These are phyloP conservation scores for Chalaropsis thielavioides DNA, from an alignment of 2,329 filamentous ascomycete genomes.

Conservation along the genomic window DNA sequence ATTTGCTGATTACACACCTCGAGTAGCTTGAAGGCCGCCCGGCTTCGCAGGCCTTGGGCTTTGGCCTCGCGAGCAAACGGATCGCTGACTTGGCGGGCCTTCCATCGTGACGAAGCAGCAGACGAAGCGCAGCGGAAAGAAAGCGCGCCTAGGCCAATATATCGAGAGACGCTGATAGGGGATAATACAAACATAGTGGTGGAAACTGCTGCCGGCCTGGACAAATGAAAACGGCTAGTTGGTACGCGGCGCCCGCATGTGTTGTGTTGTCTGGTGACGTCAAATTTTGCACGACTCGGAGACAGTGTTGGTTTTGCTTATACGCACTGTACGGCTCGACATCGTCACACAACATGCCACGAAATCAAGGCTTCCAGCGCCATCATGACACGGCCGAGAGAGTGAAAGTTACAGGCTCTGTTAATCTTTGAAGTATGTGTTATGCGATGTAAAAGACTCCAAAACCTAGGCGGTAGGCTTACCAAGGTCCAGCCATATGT, in stretches of 20 bases:
- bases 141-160: neutral
- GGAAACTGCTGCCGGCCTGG: neutral
- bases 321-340: neutral
- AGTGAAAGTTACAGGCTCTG: too few species aligned
- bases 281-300: neutral
- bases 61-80: slow-evolving; percentile 59
- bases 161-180: neutral
- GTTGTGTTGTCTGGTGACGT: neutral
- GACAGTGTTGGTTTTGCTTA: neutral
- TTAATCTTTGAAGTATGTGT: neutral
- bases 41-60: slow-evolving; percentile 68
- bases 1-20: slow-evolving; percentile 43
- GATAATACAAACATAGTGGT: neutral
- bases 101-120: slow-evolving; percentile 47
- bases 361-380: too few species aligned
- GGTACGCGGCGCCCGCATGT: neutral
- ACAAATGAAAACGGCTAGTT: neutral
- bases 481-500: neutral
- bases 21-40: slow-evolving; percentile 84
- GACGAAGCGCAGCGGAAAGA: slow-evolving; percentile 15
- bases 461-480: neutral
- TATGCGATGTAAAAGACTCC: neutral
- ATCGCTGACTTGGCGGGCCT: slow-evolving; percentile 61
- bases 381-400: too few species aligned
- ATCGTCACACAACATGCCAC: neutral